Evolutionary conservation across 805 yeast genomes (phyloP).

Genomic region (Brettanomyces bruxellensis): DNA sequence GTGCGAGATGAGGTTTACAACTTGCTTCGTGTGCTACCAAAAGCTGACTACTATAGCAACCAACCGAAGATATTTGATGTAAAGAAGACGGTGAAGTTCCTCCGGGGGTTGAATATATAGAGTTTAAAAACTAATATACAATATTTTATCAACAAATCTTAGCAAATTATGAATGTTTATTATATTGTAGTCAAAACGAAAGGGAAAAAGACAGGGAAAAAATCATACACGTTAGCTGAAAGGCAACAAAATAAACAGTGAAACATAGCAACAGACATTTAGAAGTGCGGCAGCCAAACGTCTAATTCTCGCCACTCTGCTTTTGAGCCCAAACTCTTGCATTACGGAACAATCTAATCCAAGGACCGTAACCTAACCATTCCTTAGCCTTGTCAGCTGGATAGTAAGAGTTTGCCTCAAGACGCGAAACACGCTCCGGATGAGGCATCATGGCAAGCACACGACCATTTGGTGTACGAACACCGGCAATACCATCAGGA

Average conservation of each 20-base stretch:
- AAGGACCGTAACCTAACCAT: constrained; percentile 87
- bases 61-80: constrained; percentile 44
- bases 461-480: constrained; percentile 83
- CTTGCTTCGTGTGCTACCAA: constrained; percentile 51
- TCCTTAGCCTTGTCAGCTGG: constrained; percentile 49
- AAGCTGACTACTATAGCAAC: constrained; percentile 41
- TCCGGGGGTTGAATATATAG: constrained; percentile 3
- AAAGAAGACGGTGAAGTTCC: constrained; percentile 35
- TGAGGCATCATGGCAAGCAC: constrained; percentile 99
- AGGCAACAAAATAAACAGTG: no score
- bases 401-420: constrained; percentile 87
- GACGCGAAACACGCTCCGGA: constrained; percentile 89
- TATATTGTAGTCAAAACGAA: no score
- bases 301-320: background rate
- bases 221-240: no score
- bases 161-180: no score
- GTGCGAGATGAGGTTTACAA: constrained; percentile 37
- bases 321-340: constrained; percentile 84
- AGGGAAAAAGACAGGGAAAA: no score
- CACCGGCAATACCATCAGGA: constrained; percentile 87
- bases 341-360: constrained; percentile 87
- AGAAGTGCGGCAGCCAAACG: no score
- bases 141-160: no score
- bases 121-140: background rate
- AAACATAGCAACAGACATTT: no score